Base-by-base conservation (phyloP, 225 moss, liverwort and hornwort species). In the Marchantia polymorpha region DNA sequence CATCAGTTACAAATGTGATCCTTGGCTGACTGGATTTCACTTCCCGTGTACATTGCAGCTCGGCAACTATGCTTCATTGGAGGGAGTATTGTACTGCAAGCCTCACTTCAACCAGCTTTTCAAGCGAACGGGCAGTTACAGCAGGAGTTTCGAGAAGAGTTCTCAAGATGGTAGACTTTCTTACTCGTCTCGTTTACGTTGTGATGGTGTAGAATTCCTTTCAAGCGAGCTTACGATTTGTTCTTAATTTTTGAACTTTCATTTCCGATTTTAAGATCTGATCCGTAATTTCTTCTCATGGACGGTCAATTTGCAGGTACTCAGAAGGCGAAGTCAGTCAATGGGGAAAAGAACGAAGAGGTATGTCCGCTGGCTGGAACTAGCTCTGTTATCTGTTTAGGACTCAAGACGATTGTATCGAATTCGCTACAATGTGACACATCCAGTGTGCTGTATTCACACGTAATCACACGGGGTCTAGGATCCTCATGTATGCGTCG, bases 71-170 rank as follows among this genome's bases (percentile, higher is more conserved):
- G 96, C 96, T 49, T 97, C 96, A 46, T 81, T 94, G 81, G 96
- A 94, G 84, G 96, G 96, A 80, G 93, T 93, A 15, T 82, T 97
- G 26, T 97, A 97, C 80, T 97, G 96, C 89, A 97, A 94, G 91
- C 94, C 96, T 22, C 96, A 97, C 81, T 97, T 97, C 74, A 94
- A 94, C 82, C 94, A 97, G 87, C 89, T 97, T 53, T 91, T 97
- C 83, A 97, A 97, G 87, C 61, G 94, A 56, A 97, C 96, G 13
- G 96, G 96, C 58, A 97, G 94, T 83, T 96, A 94, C 56, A 93
- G 92, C 75, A 94, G 92, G 85, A 94, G 92, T 82, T 97, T 97
- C 78, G 96, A 97, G 22, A 90, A 91, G 82, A 85, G 83, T 82
- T 71, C 56, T 49, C 30, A 78, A n/a, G 87, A 85, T 27, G 94